Percentiles rank a stretch among this genome's conserved stretches.
phyloP scores from a whole-genome alignment of 371 early-diverging fungal genomes.

The Mucor racemosus region DNA sequence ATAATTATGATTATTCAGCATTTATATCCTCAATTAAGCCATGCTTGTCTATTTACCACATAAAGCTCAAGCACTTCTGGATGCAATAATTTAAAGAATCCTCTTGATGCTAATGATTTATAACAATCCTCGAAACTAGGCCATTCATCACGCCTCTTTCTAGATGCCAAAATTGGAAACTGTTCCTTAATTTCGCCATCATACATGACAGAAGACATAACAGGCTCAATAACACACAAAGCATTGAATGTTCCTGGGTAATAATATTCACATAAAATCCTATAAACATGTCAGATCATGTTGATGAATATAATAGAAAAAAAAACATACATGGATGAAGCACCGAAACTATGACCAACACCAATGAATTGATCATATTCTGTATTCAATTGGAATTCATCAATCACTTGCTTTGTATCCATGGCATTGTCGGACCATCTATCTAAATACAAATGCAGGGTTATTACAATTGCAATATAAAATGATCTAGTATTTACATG shows the following conservation, averaged over 20 bases:
- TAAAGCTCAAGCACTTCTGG: conserved; percentile 46
- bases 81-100: conserved; percentile 42
- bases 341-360: conserved; percentile 53
- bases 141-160: conserved; percentile 39
- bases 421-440: conserved; percentile 47
- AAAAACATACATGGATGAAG: conserved; percentile 40
- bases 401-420: conserved; percentile 45
- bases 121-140: conserved; percentile 39
- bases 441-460: conserved; percentile 22
- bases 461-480: too few species aligned
- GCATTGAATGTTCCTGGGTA: conserved; percentile 45
- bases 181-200: conserved; percentile 13
- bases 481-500: conserved; percentile 26
- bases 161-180: conserved; percentile 18
- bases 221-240: conserved; percentile 41
- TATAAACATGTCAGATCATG: conserved; percentile 11
- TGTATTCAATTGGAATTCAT: conserved; percentile 27
- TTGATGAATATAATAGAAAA: conserved; percentile 27
- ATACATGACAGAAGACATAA: conserved; percentile 19
- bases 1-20: background rate
- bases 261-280: conserved; percentile 40
- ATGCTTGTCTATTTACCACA: conserved; percentile 30
- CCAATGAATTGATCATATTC: conserved; percentile 39
- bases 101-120: conserved; percentile 24
- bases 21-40: background rate